Evolutionary conservation across 2,329 filamentous ascomycete species (phyloP).

Genomic region (Colletotrichum musae): DNA sequence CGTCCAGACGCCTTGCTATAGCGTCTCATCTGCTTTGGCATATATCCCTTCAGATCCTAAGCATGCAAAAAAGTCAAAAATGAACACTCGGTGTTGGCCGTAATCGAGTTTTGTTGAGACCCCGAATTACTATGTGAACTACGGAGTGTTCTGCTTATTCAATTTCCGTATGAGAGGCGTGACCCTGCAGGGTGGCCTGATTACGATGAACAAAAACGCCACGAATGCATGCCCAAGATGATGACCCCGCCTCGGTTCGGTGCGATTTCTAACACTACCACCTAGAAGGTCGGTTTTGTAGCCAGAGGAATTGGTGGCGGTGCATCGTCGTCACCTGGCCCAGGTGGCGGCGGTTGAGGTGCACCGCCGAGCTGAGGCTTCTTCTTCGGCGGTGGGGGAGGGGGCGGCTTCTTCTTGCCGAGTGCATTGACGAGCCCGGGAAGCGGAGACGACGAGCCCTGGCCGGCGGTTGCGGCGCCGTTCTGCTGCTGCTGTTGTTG

Average conservation of each 20-base stretch:
- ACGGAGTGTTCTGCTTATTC: conserved; percentile 1
- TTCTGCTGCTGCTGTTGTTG: conserved; percentile 24
- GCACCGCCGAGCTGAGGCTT: conserved; percentile 56
- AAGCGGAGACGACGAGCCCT: conserved; percentile 28
- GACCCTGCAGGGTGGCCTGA: conserved; percentile 18
- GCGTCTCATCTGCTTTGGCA: conserved; percentile 42
- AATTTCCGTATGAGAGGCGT: conserved; percentile 1
- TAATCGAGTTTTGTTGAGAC: conserved; percentile 22
- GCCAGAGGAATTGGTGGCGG: conserved; percentile 69
- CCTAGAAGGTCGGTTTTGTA: conserved; percentile 63
- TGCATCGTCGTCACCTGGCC: conserved; percentile 47
- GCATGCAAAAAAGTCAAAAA: conserved; percentile 41
- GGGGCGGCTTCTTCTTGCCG: conserved; percentile 68
- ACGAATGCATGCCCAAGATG: conserved; percentile 25
- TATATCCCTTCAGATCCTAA: conserved; percentile 43
- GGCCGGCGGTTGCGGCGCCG: neutral
- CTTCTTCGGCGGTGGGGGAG: conserved; percentile 68
- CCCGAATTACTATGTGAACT: conserved; percentile 4
- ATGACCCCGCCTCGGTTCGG: conserved; percentile 9
- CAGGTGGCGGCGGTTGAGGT: conserved; percentile 25
- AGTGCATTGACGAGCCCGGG: conserved; percentile 43
- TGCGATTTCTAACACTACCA: neutral
- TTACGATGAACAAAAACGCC: conserved; percentile 25
- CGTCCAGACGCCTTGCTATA: conserved; percentile 35
- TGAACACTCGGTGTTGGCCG: conserved; percentile 34